phyloP scores from a whole-genome alignment of 306 rosid species.

The Gastrolobium bilobum region DNA sequence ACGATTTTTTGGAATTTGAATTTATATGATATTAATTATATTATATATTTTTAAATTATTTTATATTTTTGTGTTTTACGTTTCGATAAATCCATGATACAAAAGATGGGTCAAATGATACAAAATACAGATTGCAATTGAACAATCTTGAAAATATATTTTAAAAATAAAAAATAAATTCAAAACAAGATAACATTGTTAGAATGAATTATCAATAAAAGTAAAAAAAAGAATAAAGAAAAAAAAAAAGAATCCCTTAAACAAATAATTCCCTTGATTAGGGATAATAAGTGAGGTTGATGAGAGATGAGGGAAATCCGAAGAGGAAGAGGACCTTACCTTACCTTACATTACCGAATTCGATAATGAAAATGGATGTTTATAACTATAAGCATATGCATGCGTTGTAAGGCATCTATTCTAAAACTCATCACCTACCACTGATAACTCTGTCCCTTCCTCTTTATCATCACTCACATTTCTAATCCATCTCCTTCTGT shows the following conservation, averaged over 20 bases:
- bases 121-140: too few relatives aligned
- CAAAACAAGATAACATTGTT: too few relatives aligned
- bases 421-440: conserved; percentile 70
- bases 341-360: conserved; percentile 44
- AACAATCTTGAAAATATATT: too few relatives aligned
- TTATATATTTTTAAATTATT: too few relatives aligned
- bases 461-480: conserved; percentile 49
- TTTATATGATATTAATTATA: too few relatives aligned
- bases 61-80: too few relatives aligned
- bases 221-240: background rate
- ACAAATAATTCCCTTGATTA: conserved; percentile 21
- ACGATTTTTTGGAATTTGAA: too few relatives aligned
- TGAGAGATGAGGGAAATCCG: conserved; percentile 56
- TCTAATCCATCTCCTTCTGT: conserved; percentile 45
- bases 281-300: conserved; percentile 57
- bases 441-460: conserved; percentile 80
- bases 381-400: conserved; percentile 41
- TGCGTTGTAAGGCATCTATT: conserved; percentile 60
- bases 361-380: conserved; percentile 33
- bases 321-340: conserved; percentile 36
- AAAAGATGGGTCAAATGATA: too few relatives aligned
- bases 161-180: too few relatives aligned
- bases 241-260: background rate
- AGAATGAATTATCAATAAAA: background rate
- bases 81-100: too few relatives aligned